These are phyloP conservation scores for Glonium stellatum DNA, from an alignment of 495 filamentous ascomycete species.

Conservation along the genomic window DNA sequence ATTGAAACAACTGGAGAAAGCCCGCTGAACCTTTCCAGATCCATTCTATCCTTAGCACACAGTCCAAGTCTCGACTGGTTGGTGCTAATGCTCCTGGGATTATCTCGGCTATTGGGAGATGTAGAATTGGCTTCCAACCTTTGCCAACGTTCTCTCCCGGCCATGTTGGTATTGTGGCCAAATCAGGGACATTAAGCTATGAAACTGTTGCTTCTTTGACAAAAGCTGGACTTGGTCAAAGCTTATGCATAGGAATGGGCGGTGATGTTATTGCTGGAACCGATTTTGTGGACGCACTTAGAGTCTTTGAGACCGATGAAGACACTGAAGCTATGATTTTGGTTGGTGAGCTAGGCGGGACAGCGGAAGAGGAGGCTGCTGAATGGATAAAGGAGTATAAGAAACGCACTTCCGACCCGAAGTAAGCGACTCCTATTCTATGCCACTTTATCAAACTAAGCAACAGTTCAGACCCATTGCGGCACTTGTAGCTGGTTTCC, in stretches of 20 bases:
- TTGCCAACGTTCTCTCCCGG: conserved; percentile 69
- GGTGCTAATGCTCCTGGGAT: conserved; percentile 86
- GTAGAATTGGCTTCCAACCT: conserved; percentile 83
- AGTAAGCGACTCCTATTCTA: conserved; percentile 45
- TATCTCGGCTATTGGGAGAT: conserved; percentile 72
- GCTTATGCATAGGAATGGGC: conserved; percentile 79
- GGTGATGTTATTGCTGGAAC: conserved; percentile 82
- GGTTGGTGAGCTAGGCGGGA: conserved; percentile 82
- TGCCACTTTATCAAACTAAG: conserved; percentile 5
- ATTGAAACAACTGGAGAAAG: conserved; percentile 9
- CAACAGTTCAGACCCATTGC: conserved; percentile 59
- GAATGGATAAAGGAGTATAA: conserved; percentile 69
- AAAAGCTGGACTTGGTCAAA: conserved; percentile 75
- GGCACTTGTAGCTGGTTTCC: conserved; percentile 65
- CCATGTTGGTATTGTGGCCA: conserved; percentile 72
- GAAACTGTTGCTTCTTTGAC: conserved; percentile 82
- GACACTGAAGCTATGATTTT: conserved; percentile 77
- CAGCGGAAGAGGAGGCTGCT: conserved; percentile 72
- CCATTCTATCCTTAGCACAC: conserved; percentile 68
- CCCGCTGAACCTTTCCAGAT: conserved; percentile 43
- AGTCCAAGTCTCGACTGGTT: conserved; percentile 73
- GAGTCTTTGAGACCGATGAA: conserved; percentile 63
- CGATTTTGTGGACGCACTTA: conserved; percentile 68
- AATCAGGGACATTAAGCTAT: conserved; percentile 84
- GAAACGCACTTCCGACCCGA: conserved; percentile 52